Evolutionary conservation across 495 filamentous ascomycete species (phyloP).

Genomic region (Lophiotrema nucula): DNA sequence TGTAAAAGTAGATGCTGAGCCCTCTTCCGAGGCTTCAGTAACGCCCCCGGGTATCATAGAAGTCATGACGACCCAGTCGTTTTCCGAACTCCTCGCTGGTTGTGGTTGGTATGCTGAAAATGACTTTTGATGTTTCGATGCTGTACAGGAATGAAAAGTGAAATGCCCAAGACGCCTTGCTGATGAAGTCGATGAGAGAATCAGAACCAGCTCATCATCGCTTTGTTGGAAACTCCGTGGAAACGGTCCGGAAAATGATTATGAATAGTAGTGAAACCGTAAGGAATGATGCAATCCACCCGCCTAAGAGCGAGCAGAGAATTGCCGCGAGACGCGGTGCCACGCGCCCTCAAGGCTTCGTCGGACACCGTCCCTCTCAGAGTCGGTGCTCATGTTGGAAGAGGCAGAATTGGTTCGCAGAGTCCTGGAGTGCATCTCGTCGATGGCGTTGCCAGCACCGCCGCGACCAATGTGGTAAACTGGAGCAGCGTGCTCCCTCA

Average conservation of each 20-base stretch:
- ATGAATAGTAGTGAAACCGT: background rate
- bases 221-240: conserved; percentile 2
- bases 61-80: background rate
- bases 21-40: background rate
- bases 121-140: background rate
- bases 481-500: conserved; percentile 56
- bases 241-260: background rate
- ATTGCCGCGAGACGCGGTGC: conserved; percentile 26
- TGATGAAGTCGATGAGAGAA: conserved; percentile 22
- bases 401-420: conserved; percentile 17
- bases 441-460: conserved; percentile 78
- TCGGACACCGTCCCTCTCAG: conserved; percentile 11
- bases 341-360: conserved; percentile 35
- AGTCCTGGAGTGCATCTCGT: conserved; percentile 32
- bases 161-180: conserved; percentile 18
- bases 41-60: background rate
- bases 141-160: background rate
- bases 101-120: conserved; percentile 9
- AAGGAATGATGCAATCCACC: too few relatives aligned
- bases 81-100: conserved; percentile 19
- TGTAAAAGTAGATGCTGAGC: background rate
- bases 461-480: conserved; percentile 85
- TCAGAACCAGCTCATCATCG: conserved; percentile 37
- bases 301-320: conserved; percentile 19
- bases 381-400: conserved; percentile 9